Base-by-base conservation (phyloP, 2,329 filamentous ascomycete species). In the Nemania sp. region DNA sequence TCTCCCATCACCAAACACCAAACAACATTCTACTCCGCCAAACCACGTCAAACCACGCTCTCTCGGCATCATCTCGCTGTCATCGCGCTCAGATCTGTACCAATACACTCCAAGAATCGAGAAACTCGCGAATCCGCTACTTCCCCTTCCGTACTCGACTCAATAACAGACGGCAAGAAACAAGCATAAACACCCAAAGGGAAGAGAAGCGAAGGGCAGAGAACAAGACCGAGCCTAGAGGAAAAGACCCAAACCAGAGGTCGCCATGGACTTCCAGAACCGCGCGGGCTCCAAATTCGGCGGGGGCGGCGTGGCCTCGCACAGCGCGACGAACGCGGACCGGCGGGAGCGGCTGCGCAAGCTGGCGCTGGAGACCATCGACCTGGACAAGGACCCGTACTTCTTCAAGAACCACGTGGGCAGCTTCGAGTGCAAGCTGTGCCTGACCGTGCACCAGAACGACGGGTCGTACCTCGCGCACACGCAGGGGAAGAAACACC, bases 371-470 rank as follows among this genome's bases (percentile, higher is more conserved):
- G 94, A 99, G 77, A 95, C 91, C 51, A 99, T 99, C 80, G 93
- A 97, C 78, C 89, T 97, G 60, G 94, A 97, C 77, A 97, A 97
- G 77, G 94, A 99, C 77, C 94, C 94, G 0, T 99, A 97, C 83
- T 97, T 97, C 80, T 99, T 99, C 86, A 96, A 96, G 74, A 99
- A 99, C 80, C 93, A 99, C 75, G 90, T 97, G 66, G 94, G 94
- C 69, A 94, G 89, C 68, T 99, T 97, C 75, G 94, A 99, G 75
- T 99, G 94, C 73, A 90, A 94, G 24, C 88, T 99, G 34, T 99
- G 94, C 70, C 80, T 99, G 22, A 99, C 94, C 0, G 93, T 97
- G 4, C 94, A 99, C 80, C 94, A 99, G 70, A 99, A 99, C 73
- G 94, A 99, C 77, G 94, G 94, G 60, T 97, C 92, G 42, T 99